Base-by-base conservation (phyloP, 768 basidiomycete genomes). In the Suillus placidus region DNA sequence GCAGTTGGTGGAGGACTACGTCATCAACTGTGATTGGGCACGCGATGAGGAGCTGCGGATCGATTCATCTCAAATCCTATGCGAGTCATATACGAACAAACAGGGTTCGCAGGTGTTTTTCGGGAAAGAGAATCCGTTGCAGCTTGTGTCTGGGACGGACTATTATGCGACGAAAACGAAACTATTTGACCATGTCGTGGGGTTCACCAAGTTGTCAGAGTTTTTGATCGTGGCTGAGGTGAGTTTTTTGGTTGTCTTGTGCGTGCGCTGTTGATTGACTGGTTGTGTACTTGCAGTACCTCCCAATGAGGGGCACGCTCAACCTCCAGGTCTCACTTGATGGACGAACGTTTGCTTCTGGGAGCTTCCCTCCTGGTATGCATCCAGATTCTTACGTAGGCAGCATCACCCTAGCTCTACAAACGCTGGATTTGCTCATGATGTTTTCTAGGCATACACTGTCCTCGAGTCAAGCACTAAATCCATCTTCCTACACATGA, bases 221-320 rank as follows among this genome's bases (percentile, higher is more conserved):
- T 99, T 92, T 76, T 83, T 99, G 74, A 88, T 99, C 52, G 97
- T 98, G 32, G 97, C 97, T 30, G 90, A 95, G 85, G 94, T 97
- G 47, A 61, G 88, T 72, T 34, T 13, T 62, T 5, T 35, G 13
- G 35, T 45, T 45, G 23, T 37, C 26, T 47, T 58, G n/a, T 42
- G 32, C 0, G 35, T 4, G 64, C 13, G 49, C 23, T 49, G 84
- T 9, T 52, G 51, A 13, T 58, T 58, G 14, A 43, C 49, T 67
- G 16, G 63, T 38, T 16, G 42, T 55, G 40, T 65, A 66, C 47
- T 23, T 64, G 12, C 65, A 89, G 88, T 83, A 86, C 70, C 77
- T 87, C 12, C 81, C 84, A 5, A 68, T 79, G 57, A 83, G 80
- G 45, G 83, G 84, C 45, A 83, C 90, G 1, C 81, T 99, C 51